A percentile compares a stretch with the other conserved stretches of the same genome.
phyloP scores from a whole-genome alignment of 2,329 filamentous ascomycete species.

The Ilyonectria robusta region DNA sequence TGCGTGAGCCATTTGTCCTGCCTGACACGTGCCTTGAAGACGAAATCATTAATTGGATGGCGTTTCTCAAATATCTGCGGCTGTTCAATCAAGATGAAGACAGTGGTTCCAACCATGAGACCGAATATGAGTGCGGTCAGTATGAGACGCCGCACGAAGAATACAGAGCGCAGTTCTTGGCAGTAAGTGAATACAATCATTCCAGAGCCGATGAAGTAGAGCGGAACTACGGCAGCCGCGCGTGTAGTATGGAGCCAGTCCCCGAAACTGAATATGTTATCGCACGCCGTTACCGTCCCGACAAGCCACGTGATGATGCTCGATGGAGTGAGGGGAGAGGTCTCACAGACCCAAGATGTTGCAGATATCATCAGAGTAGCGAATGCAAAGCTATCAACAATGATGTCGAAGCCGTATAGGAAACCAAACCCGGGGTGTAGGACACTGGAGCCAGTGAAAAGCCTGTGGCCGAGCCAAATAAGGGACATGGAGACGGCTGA shows the following conservation, averaged over 20 bases:
- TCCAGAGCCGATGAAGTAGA: slow-evolving; percentile 58
- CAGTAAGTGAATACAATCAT: slow-evolving; percentile 61
- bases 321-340: slow-evolving; percentile 59
- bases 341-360: slow-evolving; percentile 63
- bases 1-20: slow-evolving; percentile 65
- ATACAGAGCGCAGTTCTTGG: slow-evolving; percentile 59
- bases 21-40: slow-evolving; percentile 63
- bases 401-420: slow-evolving; percentile 63
- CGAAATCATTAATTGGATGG: slow-evolving; percentile 65
- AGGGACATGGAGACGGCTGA: slow-evolving; percentile 57
- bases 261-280: slow-evolving; percentile 56
- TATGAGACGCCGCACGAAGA: slow-evolving; percentile 59
- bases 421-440: slow-evolving; percentile 56
- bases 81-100: slow-evolving; percentile 54
- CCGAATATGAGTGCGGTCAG: slow-evolving; percentile 57
- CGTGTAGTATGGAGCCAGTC: slow-evolving; percentile 62
- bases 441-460: slow-evolving; percentile 45
- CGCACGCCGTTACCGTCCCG: slow-evolving; percentile 55
- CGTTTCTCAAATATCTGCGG: slow-evolving; percentile 47
- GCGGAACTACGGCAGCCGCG: slow-evolving; percentile 53
- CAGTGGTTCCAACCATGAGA: slow-evolving; percentile 54
- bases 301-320: slow-evolving; percentile 60
- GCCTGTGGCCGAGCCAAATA: slow-evolving; percentile 53
- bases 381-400: slow-evolving; percentile 64
- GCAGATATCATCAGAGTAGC: slow-evolving; percentile 61